These are phyloP conservation scores for Fusarium mangiferae DNA, from an alignment of 2,329 filamentous ascomycete genomes.

Conservation along the genomic window DNA sequence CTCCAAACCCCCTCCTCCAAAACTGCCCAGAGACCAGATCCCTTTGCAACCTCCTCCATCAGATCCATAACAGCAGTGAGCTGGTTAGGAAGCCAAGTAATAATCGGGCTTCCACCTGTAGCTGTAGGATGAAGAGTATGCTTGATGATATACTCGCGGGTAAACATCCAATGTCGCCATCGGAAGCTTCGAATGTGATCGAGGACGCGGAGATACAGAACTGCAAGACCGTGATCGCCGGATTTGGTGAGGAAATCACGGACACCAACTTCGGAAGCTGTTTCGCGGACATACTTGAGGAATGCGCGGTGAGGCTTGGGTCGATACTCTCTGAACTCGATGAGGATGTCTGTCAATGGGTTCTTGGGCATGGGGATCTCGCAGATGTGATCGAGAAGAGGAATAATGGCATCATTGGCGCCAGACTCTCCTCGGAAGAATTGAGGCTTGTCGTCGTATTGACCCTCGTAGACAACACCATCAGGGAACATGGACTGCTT, in stretches of 20 bases:
- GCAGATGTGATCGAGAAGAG: slow-evolving; percentile 87
- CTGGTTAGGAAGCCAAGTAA: slow-evolving; percentile 87
- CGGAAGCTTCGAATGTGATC: slow-evolving; percentile 84
- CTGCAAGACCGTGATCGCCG: slow-evolving; percentile 56
- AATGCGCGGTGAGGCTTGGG: slow-evolving; percentile 91
- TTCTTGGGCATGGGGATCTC: slow-evolving; percentile 89
- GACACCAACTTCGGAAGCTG: slow-evolving; percentile 61
- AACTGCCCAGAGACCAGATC: slow-evolving; percentile 33
- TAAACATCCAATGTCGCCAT: slow-evolving; percentile 89
- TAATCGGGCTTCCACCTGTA: slow-evolving; percentile 83
- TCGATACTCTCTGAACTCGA: slow-evolving; percentile 89
- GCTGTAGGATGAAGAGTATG: slow-evolving; percentile 79
- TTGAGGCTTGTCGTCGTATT: slow-evolving; percentile 75
- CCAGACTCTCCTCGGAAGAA: slow-evolving; percentile 92
- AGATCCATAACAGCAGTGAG: slow-evolving; percentile 77
- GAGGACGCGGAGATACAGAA: slow-evolving; percentile 72
- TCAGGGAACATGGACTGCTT: slow-evolving; percentile 93
- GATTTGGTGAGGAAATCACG: slow-evolving; percentile 59
- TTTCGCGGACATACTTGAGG: slow-evolving; percentile 73
- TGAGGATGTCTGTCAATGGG: slow-evolving; percentile 86
- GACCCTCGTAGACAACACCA: slow-evolving; percentile 89
- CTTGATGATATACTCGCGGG: slow-evolving; percentile 85
- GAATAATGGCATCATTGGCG: slow-evolving; percentile 94
- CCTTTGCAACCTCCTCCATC: slow-evolving; percentile 70
- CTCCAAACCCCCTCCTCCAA: slow-evolving; percentile 33